Percentiles rank a stretch among this genome's conserved stretches.
phyloP scores from a whole-genome alignment of 768 basidiomycete genomes.

The Rhodotorula toruloides region DNA sequence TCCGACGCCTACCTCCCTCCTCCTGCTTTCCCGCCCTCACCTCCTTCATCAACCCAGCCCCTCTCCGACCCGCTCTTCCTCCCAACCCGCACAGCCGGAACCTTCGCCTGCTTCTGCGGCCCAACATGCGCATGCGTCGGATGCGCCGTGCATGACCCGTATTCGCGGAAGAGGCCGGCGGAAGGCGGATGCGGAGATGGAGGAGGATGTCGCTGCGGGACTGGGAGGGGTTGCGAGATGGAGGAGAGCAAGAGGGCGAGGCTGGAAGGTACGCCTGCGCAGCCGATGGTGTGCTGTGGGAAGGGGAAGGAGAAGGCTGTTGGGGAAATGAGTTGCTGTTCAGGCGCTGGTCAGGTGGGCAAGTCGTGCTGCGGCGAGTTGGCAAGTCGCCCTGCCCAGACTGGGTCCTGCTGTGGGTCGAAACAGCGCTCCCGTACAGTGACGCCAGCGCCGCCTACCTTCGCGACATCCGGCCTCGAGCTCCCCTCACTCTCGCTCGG shows the following conservation, averaged over 20 bases:
- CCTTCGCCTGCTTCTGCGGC: conserved; percentile 38
- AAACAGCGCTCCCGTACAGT: neutral
- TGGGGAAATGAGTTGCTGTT: neutral
- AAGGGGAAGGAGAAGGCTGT: neutral
- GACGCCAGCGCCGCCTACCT: too few species aligned
- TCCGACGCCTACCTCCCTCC: neutral
- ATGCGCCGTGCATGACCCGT: conserved; percentile 34
- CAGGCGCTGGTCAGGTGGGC: neutral
- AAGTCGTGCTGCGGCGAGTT: neutral
- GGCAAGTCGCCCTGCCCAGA: neutral
- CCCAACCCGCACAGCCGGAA: conserved; percentile 32
- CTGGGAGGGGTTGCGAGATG: neutral
- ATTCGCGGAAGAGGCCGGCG: neutral
- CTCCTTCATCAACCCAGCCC: neutral
- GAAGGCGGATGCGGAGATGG: neutral
- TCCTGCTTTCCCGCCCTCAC: neutral
- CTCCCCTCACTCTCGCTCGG: neutral
- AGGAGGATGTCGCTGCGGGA: conserved; percentile 12
- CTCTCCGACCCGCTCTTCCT: conserved; percentile 21
- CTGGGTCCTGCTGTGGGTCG: neutral
- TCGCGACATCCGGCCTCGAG: neutral
- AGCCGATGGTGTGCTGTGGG: neutral
- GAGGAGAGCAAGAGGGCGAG: neutral
- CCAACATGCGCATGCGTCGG: conserved; percentile 30
- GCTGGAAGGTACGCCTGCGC: neutral